These are phyloP conservation scores for Fusarium verticillioides DNA, from an alignment of 2,329 filamentous ascomycete genomes.

Conservation along the genomic window DNA sequence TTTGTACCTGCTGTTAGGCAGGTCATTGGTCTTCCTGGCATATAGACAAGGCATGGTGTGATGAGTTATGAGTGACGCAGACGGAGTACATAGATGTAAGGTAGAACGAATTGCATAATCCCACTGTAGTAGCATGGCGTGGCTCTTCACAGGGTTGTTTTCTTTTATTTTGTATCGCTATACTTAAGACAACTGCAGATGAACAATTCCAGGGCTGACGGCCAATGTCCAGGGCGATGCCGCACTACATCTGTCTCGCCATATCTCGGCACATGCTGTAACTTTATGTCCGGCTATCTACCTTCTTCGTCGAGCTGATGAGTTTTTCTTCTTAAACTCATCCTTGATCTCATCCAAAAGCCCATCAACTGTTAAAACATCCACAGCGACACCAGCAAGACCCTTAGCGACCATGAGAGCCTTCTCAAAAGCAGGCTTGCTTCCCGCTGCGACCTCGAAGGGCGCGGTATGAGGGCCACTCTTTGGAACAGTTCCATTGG, in stretches of 20 bases:
- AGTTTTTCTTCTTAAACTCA: constrained; percentile 33
- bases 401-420: constrained; percentile 60
- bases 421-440: constrained; percentile 57
- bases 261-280: background rate
- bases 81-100: constrained; percentile 11
- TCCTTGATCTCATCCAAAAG: constrained; percentile 50
- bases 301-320: background rate
- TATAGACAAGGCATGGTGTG: constrained; percentile 48
- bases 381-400: constrained; percentile 59
- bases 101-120: constrained; percentile 9
- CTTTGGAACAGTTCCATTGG: constrained; percentile 36
- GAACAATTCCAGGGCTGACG: background rate
- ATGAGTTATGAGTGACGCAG: constrained; percentile 27
- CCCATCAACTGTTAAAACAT: constrained; percentile 56
- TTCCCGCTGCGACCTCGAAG: constrained; percentile 63
- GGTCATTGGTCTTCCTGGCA: constrained; percentile 62
- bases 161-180: background rate
- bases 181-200: background rate
- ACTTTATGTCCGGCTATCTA: background rate
- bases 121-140: background rate
- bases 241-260: too few species aligned
- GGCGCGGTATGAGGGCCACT: constrained; percentile 62
- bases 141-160: background rate
- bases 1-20: constrained; percentile 59
- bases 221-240: background rate